Base-by-base conservation (phyloP, 805 yeast genomes). In the Spathaspora hagerdaliae region DNA sequence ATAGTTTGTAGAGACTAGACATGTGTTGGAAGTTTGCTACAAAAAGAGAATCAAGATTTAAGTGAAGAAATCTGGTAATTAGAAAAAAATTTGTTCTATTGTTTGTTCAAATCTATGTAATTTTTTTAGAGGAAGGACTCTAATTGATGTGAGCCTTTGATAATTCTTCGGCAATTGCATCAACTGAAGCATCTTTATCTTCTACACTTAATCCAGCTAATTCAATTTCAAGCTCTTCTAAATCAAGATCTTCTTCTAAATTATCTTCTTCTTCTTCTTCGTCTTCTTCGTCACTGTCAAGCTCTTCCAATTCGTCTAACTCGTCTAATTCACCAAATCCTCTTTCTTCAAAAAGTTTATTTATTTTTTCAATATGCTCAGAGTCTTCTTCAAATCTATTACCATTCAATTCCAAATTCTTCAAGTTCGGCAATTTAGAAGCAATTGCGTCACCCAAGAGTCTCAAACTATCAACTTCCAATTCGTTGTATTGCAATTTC, bases 291-390 rank as follows among this genome's bases (percentile, higher is more conserved):
- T 79, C 87, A 40, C 81, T 79, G 51, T 81, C 81, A 32, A 78
- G 71, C 64, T 89, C 97, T 71, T 92, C 99, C 69, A 94, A 78
- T 56, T 94, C 99, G 56, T 92, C 98, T 41, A 94, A 75, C 61
- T 94, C 99, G 57, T 92, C 96, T 31, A 94, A 71, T 62, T 85
- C 92, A 50, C 96, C 96, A 46, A 71, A 65, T 0, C 91, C 94
- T 58, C 89, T 80, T 35, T 74, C 77, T 46, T 79, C 87, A 54
- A 92, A 89, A 13, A 82, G 63, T 15, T 72, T 79, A 40, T 64
- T 74, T 51, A 92, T 79, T 43, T 69, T 65, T 44, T 81, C 86
- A 45, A 94, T 64, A 15, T 76, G 71, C 48, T 81, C 85, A 36
- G 87, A 81, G 52, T 92, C 98, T 64, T 94, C 98, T 42, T 87